Evolutionary conservation across 768 basidiomycete genomes (phyloP).

Genomic region (Pleurotus citrinopileatus): DNA sequence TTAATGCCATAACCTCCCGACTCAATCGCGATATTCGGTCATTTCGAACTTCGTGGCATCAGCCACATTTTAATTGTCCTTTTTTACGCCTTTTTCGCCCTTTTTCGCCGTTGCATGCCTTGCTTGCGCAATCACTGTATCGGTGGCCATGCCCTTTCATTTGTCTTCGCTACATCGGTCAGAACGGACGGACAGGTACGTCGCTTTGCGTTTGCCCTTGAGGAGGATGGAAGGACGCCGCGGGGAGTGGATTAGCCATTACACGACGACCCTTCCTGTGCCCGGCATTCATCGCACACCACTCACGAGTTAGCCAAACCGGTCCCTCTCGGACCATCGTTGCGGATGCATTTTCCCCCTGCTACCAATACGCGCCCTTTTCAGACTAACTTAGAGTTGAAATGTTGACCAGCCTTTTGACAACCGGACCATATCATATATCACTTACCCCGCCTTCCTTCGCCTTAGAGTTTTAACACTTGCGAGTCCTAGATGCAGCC

Average conservation of each 20-base stretch:
- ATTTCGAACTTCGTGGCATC: neutral
- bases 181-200: neutral
- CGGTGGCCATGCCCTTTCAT: neutral
- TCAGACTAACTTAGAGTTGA: constrained; percentile 3
- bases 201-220: neutral
- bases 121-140: neutral
- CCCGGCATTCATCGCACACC: constrained; percentile 4
- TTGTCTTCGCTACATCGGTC: neutral
- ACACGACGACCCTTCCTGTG: constrained; percentile 9
- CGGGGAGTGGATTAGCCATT: constrained; percentile 4
- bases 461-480: constrained; percentile 3
- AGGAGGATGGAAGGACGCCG: neutral
- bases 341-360: neutral
- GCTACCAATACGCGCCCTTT: neutral
- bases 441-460: neutral
- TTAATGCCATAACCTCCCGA: constrained; percentile 6
- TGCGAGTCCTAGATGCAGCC: neutral
- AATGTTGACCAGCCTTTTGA: neutral
- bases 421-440: neutral
- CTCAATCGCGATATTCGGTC: constrained; percentile 7
- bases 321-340: neutral
- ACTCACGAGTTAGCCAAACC: constrained; percentile 4
- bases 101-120: neutral
- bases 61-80: neutral
- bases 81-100: neutral